Base-by-base conservation (phyloP, 495 filamentous ascomycete species). In the Lepraria neglecta region DNA sequence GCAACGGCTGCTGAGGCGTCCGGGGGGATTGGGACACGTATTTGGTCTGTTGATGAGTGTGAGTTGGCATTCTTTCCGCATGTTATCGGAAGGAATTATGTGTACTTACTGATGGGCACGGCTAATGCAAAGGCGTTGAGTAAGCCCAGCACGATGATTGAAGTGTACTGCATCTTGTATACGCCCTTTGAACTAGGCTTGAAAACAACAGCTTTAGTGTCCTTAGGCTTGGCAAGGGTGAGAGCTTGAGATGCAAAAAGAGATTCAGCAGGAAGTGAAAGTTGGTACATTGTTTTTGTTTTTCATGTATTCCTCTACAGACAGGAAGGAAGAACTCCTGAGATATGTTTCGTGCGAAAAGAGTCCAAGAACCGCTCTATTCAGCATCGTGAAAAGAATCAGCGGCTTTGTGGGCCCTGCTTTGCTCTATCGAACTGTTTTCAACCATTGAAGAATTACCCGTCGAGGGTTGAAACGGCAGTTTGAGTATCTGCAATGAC, bases 71-170 rank as follows among this genome's bases (percentile, higher is more conserved):
- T 38, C 35, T 38, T 1, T 38, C 5, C n/a, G 6, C 3, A 24
- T 0, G 1, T 15, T 14, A 52, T 15, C 6, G 1, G 5, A 6
- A n/a, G 28, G 15, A n/a, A 15, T 0, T 15, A 11, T 10, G 4
- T 19, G 15, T 0, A 33, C 28, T 0, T 52, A 52, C 48, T 28
- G 17, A 52, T 15, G 12, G 48, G 48, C 3, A 52, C 6, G 11
- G 48, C 48, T 52, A 52, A 31, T 7, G 48, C 48, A n/a, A 52
- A 52, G 48, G 48, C 48, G 31, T 52, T 52, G 48, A 52, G 48
- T 27, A 52, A 52, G 48, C 48, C 48, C 1, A 52, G 48, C 15
- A 52, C 48, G 48, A 52, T 52, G 48, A 52, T 12, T 6, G 48
- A 52, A 17, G 48, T 52, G 48, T 52, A 52, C n/a, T 52, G 48